A percentile compares a stretch with the other conserved stretches of the same genome.
Conservation (phyloP, 1,284 basidiomycete genomes). For the Ustilago trichophora region DNA sequence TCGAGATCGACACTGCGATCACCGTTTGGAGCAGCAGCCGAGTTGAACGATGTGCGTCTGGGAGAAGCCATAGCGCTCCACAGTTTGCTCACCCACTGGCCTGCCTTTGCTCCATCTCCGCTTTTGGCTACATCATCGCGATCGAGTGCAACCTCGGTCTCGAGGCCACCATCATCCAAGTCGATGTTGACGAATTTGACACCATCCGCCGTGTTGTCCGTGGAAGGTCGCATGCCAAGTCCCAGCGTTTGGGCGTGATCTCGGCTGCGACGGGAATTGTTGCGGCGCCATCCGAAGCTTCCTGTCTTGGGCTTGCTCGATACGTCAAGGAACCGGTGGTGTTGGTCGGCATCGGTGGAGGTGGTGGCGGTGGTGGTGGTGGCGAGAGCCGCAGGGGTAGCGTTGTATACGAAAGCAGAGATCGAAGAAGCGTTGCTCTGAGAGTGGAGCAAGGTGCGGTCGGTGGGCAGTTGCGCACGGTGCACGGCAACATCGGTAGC, state of each 20-base stretch:
- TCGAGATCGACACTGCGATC: conserved; percentile 33
- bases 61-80: conserved; percentile 36
- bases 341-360: too few relatives aligned
- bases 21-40: conserved; percentile 1
- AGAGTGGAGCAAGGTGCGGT: conserved; percentile 21
- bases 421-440: conserved; percentile 49
- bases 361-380: conserved; percentile 2
- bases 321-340: conserved; percentile 3
- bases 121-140: conserved; percentile 1
- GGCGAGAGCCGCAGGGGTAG: conserved; percentile 34
- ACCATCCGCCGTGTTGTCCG: conserved; percentile 11
- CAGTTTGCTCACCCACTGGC: conserved; percentile 42
- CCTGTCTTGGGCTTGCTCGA: conserved; percentile 12
- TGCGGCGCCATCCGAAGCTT: conserved; percentile 36
- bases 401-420: conserved; percentile 54
- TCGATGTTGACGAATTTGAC: conserved; percentile 45
- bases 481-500: conserved; percentile 18
- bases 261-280: conserved; percentile 12
- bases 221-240: conserved; percentile 16
- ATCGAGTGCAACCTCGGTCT: conserved; percentile 19
- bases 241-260: conserved; percentile 14
- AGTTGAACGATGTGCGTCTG: conserved; percentile 11
- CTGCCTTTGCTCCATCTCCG: conserved; percentile 8
- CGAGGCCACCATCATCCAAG: conserved; percentile 24
- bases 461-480: conserved; percentile 15